Evolutionary conservation across 148 eudicot genomes (phyloP).

Genomic region (Cornus controversa): DNA sequence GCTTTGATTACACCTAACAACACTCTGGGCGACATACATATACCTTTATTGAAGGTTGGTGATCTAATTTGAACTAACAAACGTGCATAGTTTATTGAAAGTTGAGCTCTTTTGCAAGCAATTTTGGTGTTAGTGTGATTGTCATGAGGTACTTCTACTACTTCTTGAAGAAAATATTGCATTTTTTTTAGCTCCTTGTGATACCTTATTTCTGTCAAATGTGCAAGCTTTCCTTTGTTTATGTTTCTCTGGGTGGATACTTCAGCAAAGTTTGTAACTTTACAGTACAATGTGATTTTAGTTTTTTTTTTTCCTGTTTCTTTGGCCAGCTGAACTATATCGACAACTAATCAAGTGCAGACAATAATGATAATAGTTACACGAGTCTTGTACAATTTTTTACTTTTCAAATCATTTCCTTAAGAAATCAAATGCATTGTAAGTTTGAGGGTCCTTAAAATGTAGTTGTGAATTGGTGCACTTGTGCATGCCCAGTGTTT

Average conservation of each 20-base stretch:
- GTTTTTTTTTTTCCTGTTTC: not conserved
- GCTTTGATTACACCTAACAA: constrained; percentile 77
- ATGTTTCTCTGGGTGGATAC: not conserved
- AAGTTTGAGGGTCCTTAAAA: too few relatives aligned
- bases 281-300: not conserved
- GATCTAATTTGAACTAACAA: not conserved
- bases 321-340: too few relatives aligned
- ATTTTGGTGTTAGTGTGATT: not conserved
- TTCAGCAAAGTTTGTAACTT: not conserved
- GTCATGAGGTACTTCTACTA: not conserved
- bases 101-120: constrained; percentile 1
- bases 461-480: too few relatives aligned
- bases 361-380: not conserved
- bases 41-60: constrained; percentile 93
- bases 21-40: constrained; percentile 79
- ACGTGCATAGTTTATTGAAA: not conserved
- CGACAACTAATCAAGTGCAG: not conserved
- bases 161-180: not conserved
- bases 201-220: not conserved
- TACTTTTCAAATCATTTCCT: not conserved
- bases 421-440: not conserved
- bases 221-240: not conserved
- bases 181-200: not conserved
- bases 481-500: too few relatives aligned
- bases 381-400: not conserved